These are phyloP conservation scores for Tilletia setariae DNA, from an alignment of 1,284 basidiomycete species.

Conservation along the genomic window DNA sequence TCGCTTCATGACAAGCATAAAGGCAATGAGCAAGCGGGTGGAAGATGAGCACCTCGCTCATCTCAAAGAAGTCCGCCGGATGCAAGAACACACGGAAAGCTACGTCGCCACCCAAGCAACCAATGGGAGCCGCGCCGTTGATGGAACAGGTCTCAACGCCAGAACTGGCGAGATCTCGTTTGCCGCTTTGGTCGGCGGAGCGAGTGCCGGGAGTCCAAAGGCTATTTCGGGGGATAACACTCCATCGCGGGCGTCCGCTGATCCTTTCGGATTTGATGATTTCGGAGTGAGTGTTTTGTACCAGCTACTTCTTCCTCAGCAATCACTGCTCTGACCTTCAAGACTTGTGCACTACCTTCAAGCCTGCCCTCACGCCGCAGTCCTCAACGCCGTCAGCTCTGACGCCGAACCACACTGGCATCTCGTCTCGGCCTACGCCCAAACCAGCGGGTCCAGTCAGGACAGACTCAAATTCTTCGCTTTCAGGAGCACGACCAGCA, in stretches of 20 bases:
- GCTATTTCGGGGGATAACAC: conserved; percentile 16
- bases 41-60: conserved; percentile 65
- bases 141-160: conserved; percentile 27
- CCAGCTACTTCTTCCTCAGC: neutral
- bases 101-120: conserved; percentile 22
- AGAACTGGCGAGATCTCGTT: conserved; percentile 47
- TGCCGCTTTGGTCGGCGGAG: conserved; percentile 45
- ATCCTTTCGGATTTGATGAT: conserved; percentile 36
- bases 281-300: conserved; percentile 20
- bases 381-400: conserved; percentile 18
- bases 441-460: conserved; percentile 23
- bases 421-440: conserved; percentile 10
- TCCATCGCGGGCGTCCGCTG: conserved; percentile 17
- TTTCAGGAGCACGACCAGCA: neutral
- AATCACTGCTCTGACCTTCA: neutral
- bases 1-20: conserved; percentile 57
- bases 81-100: conserved; percentile 46
- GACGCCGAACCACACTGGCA: conserved; percentile 31
- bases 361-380: neutral
- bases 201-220: conserved; percentile 20
- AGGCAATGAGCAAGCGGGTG: conserved; percentile 67
- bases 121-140: conserved; percentile 11
- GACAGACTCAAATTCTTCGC: neutral
- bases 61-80: conserved; percentile 34
- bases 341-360: conserved; percentile 16